phyloP scores from a whole-genome alignment of 345 rosid genomes.

The Citrus inodora region DNA sequence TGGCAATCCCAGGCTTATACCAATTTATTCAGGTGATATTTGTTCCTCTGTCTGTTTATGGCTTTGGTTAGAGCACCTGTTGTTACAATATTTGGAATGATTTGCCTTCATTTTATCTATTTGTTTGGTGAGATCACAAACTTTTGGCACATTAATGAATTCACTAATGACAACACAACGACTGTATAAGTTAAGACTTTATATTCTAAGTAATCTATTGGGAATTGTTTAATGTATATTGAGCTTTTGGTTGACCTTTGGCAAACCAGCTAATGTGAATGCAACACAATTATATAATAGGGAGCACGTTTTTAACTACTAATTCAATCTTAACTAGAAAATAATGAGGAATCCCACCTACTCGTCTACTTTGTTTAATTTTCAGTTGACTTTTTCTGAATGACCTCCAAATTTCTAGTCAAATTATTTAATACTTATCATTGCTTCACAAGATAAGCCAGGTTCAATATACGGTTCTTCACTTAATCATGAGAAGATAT shows the following conservation, averaged over 20 bases:
- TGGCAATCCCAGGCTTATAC: conserved; percentile 51
- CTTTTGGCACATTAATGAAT: not conserved
- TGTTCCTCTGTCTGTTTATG: not conserved
- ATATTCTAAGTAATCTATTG: not conserved
- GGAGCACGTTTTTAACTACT: not conserved
- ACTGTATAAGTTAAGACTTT: not conserved
- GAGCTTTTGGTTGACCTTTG: conserved; percentile 17
- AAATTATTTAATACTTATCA: no score
- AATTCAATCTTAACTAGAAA: not conserved
- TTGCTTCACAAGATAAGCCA: not conserved
- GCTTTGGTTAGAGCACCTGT: not conserved
- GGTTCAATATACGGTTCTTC: not conserved
- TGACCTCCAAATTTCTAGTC: not conserved
- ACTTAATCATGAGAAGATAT: not conserved
- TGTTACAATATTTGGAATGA: not conserved
- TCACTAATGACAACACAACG: not conserved
- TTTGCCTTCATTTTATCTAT: not conserved
- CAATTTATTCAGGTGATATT: conserved; percentile 40
- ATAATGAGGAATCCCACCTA: conserved; percentile 5
- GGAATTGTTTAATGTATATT: conserved; percentile 1
- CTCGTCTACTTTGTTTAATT: not conserved
- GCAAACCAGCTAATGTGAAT: conserved; percentile 10
- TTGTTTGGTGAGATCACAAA: not conserved
- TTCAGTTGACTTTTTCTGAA: conserved; percentile 3
- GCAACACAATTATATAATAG: not conserved